Conservation (phyloP, 1,139 yeast species). For the Scheffersomyces insectosa region DNA sequence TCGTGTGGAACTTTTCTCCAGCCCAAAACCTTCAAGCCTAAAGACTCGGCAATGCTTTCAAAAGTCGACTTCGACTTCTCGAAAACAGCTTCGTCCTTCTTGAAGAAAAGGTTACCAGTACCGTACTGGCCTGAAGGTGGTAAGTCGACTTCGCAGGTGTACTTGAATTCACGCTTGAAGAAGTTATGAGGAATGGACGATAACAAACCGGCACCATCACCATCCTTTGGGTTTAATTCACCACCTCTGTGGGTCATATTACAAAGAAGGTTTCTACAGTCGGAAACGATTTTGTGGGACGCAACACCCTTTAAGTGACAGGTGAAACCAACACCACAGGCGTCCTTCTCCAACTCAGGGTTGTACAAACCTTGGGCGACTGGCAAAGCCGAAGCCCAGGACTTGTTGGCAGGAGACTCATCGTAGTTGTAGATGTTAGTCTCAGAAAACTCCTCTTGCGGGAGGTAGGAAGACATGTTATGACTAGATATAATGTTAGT, state of each 20-base stretch:
- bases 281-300: conserved; percentile 91
- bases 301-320: conserved; percentile 88
- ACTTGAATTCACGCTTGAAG: conserved; percentile 78
- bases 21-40: conserved; percentile 82
- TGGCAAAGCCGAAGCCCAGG: conserved; percentile 94
- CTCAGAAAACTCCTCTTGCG: conserved; percentile 37
- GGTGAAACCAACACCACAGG: conserved; percentile 98
- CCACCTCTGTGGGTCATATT: conserved; percentile 99
- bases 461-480: conserved; percentile 32
- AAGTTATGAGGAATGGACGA: conserved; percentile 90
- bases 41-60: conserved; percentile 72
- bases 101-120: conserved; percentile 90
- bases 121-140: conserved; percentile 90
- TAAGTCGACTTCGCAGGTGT: conserved; percentile 55
- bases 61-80: conserved; percentile 72
- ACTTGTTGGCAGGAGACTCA: conserved; percentile 73
- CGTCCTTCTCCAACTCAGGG: conserved; percentile 93
- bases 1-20: conserved; percentile 98
- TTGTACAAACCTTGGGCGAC: conserved; percentile 86
- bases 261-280: conserved; percentile 83
- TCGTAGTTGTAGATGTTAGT: conserved; percentile 62
- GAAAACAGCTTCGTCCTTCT: conserved; percentile 69
- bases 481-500: neutral
- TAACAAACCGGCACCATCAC: conserved; percentile 98
- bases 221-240: conserved; percentile 93